Conservation (phyloP, 2,329 filamentous ascomycete species). For the Alternaria rosae region DNA sequence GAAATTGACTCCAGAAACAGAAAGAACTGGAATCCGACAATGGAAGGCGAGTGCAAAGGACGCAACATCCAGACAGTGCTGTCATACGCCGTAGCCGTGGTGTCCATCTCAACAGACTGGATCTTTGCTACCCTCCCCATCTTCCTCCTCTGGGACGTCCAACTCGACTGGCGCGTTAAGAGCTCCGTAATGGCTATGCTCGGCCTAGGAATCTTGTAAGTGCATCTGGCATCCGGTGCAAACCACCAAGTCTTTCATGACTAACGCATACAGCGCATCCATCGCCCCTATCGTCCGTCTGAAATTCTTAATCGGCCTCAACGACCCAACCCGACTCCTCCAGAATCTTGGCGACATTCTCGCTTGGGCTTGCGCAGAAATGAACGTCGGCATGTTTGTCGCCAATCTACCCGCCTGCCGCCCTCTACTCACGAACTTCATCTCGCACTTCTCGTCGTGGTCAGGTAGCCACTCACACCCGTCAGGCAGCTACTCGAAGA, state of each 20-base stretch:
- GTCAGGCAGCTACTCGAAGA: not conserved
- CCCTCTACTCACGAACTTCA: conserved; percentile 8
- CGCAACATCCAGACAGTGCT: conserved; percentile 6
- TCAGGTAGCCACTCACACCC: not conserved
- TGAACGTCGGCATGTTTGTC: conserved; percentile 17
- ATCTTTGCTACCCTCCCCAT: conserved; percentile 12
- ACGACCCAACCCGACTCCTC: conserved; percentile 3
- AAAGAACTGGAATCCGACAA: conserved; percentile 3
- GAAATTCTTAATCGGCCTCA: conserved; percentile 11
- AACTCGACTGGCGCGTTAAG: conserved; percentile 15
- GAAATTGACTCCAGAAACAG: not conserved
- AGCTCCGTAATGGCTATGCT: conserved; percentile 11
- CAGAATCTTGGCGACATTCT: conserved; percentile 10
- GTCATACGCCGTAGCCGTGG: conserved; percentile 9
- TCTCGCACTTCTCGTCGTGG: conserved; percentile 9
- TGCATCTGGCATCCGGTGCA: not conserved
- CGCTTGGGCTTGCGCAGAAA: conserved; percentile 12
- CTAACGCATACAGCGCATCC: not conserved
- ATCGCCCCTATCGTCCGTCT: conserved; percentile 14
- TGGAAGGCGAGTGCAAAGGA: conserved; percentile 2
- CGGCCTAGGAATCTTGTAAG: conserved; percentile 11
- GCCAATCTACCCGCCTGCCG: conserved; percentile 13
- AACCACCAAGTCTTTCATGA: not conserved
- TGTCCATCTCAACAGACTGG: conserved; percentile 13
- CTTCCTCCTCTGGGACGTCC: conserved; percentile 11